A percentile compares a stretch with the other conserved stretches of the same genome.
phyloP scores from a whole-genome alignment of 2,329 filamentous ascomycete species.

The Simplicillium aogashimaense region DNA sequence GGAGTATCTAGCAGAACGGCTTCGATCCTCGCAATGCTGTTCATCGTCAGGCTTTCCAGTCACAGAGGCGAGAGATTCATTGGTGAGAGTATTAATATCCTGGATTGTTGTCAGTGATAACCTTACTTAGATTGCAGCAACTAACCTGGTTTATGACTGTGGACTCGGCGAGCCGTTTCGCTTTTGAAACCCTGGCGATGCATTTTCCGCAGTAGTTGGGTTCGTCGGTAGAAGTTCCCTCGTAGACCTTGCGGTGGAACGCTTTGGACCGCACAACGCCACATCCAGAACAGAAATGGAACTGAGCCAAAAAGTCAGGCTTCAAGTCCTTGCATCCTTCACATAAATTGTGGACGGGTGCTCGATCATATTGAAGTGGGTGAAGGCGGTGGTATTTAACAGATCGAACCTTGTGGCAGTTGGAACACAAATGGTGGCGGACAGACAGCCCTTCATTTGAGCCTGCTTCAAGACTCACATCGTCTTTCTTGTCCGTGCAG shows the following conservation, averaged over 20 bases:
- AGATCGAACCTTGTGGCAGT: conserved; percentile 25
- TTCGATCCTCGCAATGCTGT: too few species aligned
- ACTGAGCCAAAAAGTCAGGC: conserved; percentile 11
- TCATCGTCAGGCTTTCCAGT: too few species aligned
- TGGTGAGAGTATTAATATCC: too few species aligned
- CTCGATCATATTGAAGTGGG: conserved; percentile 6
- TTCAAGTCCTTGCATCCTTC: conserved; percentile 18
- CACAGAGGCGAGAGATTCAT: too few species aligned
- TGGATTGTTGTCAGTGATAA: too few species aligned
- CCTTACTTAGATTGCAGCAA: too few species aligned
- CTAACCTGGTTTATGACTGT: too few species aligned
- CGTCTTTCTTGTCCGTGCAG: too few species aligned
- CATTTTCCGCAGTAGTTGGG: conserved; percentile 3
- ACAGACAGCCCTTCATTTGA: background rate
- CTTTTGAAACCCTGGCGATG: too few species aligned
- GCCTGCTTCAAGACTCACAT: too few species aligned
- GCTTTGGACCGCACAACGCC: conserved; percentile 26
- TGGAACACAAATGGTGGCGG: conserved; percentile 23
- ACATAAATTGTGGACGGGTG: conserved; percentile 22
- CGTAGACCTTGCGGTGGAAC: conserved; percentile 15
- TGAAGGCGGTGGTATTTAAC: background rate
- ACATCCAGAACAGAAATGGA: conserved; percentile 34
- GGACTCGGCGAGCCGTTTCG: too few species aligned
- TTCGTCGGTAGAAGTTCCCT: background rate
- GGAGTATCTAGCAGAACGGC: too few species aligned